Evolutionary conservation across 108 stramenopile genomes (phyloP).

Genomic region (Mediolabrus comicus): DNA sequence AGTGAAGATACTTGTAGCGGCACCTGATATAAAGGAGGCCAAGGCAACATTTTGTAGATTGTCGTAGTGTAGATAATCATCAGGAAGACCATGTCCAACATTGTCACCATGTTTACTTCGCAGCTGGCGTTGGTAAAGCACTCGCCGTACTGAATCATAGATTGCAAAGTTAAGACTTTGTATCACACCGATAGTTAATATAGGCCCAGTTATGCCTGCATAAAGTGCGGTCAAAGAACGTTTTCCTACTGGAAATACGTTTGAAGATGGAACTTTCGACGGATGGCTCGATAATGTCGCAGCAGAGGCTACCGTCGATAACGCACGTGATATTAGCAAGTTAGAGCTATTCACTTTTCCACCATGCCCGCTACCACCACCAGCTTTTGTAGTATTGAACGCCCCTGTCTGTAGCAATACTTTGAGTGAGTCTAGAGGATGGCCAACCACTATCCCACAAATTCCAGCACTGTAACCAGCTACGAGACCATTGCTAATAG

Average conservation of each 20-base stretch:
- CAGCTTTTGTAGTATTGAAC: constrained; percentile 7
- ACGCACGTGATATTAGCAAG: constrained; percentile 2
- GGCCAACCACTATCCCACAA: constrained; percentile 53
- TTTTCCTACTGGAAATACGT: constrained; percentile 21
- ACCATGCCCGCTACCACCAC: not conserved
- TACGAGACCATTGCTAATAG: constrained; percentile 21
- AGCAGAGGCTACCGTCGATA: constrained; percentile 3
- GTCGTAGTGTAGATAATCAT: constrained; percentile 61
- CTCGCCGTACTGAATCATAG: constrained; percentile 65
- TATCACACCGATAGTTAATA: constrained; percentile 67
- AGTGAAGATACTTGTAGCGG: constrained; percentile 45
- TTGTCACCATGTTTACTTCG: constrained; percentile 17
- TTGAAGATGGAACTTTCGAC: not conserved
- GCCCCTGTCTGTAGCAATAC: constrained; percentile 57
- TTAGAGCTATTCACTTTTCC: constrained; percentile 5
- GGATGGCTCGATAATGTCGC: not conserved
- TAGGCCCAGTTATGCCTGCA: constrained; percentile 61
- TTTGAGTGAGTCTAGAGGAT: constrained; percentile 65
- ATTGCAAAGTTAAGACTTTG: constrained; percentile 72
- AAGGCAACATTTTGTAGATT: constrained; percentile 53
- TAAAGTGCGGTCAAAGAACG: constrained; percentile 58
- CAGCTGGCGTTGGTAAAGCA: constrained; percentile 42
- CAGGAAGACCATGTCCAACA: not conserved
- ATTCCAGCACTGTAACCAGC: constrained; percentile 65
- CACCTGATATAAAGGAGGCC: constrained; percentile 61